Base-by-base conservation (phyloP, 768 basidiomycete species). In the Calocera cornea region DNA sequence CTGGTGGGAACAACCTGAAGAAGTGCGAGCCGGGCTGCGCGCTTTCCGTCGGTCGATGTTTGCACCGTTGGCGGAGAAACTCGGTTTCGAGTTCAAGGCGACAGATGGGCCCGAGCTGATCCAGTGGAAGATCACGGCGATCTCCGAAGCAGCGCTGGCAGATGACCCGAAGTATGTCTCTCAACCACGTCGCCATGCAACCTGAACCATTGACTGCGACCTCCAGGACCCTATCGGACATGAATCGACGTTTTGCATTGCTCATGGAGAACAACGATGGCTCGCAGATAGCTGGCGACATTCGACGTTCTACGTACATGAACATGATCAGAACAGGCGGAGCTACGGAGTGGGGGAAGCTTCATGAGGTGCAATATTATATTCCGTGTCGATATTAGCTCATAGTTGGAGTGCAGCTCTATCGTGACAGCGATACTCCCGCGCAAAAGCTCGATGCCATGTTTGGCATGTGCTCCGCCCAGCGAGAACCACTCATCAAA, bases 1-100 rank as follows among this genome's bases (percentile, higher is more conserved):
- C 1, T 97, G 92, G 89, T 97, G 91, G 89, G 93, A 95, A 76
- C 79, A 92, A 71, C 72, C 78, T 76, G 38, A 80, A 78, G 31
- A 79, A 81, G 70, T 80, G 78, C 40, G 81, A 80, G 40, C 78
- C 5, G 74, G 80, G 54, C 73, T 95, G 63, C 80, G 88, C 68
- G 81, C 77, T 12, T 84, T 91, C 75, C 80, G 84, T 68, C 77
- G 80, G 76, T 17, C 69, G 36, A 70, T 82, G 34, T 76, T 90
- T 76, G 80, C 79, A 63, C 95, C 95, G 1, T 75, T 97, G 54
- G 88, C 91, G 36, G 78, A 89, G 38, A 82, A 80, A 70, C 81
- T 97, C 34, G 93, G 94, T 3, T 95, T 86, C 72, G 87, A 90
- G 49, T 89, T 88, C 74, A 75, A 79, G 3, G 79, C 80, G 12